phyloP scores from a whole-genome alignment of 495 filamentous ascomycete species.

The Echria macrotheca region DNA sequence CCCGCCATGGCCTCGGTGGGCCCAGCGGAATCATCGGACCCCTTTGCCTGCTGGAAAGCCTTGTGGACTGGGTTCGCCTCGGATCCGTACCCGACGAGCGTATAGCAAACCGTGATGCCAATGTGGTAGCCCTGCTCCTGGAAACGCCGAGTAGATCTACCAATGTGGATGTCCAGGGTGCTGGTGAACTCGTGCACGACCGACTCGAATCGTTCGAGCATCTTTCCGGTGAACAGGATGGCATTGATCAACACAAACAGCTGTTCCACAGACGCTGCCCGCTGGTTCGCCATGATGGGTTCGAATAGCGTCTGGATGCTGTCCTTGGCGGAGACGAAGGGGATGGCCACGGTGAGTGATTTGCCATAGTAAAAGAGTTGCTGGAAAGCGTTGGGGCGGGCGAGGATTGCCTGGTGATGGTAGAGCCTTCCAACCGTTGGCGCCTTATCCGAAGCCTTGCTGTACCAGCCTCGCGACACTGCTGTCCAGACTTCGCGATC shows the following conservation, averaged over 20 bases:
- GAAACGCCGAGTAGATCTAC: conserved; percentile 51
- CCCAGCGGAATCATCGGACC: no score
- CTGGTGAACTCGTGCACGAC: conserved; percentile 47
- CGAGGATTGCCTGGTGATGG: conserved; percentile 79
- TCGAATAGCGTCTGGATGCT: conserved; percentile 68
- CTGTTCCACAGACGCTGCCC: conserved; percentile 29
- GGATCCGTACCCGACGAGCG: conserved; percentile 35
- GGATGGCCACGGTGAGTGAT: conserved; percentile 43
- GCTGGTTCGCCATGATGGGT: conserved; percentile 47
- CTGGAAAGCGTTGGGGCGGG: conserved; percentile 64
- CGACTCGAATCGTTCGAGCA: conserved; percentile 41
- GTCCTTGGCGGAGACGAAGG: conserved; percentile 59
- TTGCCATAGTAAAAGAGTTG: conserved; percentile 70
- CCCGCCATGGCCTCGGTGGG: no score
- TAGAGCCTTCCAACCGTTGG: conserved; percentile 71
- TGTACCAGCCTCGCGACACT: conserved; percentile 77
- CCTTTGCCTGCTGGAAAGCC: conserved; percentile 24
- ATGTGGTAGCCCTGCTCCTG: conserved; percentile 66
- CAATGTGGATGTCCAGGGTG: conserved; percentile 55
- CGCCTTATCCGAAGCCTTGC: conserved; percentile 63
- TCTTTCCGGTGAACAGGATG: conserved; percentile 55
- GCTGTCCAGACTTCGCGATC: conserved; percentile 76
- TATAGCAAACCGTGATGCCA: conserved; percentile 41
- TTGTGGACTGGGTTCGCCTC: conserved; percentile 33
- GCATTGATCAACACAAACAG: conserved; percentile 62